Evolutionary conservation across 73 alveolate species (phyloP), one percentile per base, ranked within the genome.

Genomic region (Tetrahymena thermophila): DNA sequence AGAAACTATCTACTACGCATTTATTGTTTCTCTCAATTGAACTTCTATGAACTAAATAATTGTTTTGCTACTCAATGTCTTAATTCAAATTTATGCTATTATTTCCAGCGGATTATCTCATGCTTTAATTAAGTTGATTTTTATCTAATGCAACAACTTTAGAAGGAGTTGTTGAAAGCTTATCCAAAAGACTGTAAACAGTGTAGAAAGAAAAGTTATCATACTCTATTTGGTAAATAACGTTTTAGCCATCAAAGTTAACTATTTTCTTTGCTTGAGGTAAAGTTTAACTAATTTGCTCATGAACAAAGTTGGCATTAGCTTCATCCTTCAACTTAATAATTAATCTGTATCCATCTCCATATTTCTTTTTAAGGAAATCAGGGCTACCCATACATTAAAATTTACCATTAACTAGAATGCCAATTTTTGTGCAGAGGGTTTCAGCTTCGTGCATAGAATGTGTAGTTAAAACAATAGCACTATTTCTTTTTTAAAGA

Each of bases 381-480:
- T 97, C 96, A 93, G 98, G 98, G 95, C 97, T 96, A 94, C 99
- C 99, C 56, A 96, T 96, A 94, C 99, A 97, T 93, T 98, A 96
- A 43, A 97, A 85, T 96, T 97, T 93, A 96, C 99, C 99, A 96
- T 98, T 96, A 58, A 97, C 96, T 95, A 98, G 96, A 93, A 97
- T 96, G 40, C 99, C 99, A 23, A 98, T 97, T 94, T 97, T 96
- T 94, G 98, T 99, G 93, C 99, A 97, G 23, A 98, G 97, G 15
- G 97, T 97, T 95, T 98, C 99, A 44, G 99, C 99, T 97, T 98
- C 99, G 94, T 98, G 99, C 97, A 98, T 94, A 17, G 99, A 96
- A 95, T 98, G 99, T 57, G 99, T 98, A 10, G 99, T 97, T 94
- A 98, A 95, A 13, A 98, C 97, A 35, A 98, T 97, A 34, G 99